These are phyloP conservation scores for Puya raimondii DNA, from an alignment of 176 grass and related monocot species.

Conservation along the genomic window DNA sequence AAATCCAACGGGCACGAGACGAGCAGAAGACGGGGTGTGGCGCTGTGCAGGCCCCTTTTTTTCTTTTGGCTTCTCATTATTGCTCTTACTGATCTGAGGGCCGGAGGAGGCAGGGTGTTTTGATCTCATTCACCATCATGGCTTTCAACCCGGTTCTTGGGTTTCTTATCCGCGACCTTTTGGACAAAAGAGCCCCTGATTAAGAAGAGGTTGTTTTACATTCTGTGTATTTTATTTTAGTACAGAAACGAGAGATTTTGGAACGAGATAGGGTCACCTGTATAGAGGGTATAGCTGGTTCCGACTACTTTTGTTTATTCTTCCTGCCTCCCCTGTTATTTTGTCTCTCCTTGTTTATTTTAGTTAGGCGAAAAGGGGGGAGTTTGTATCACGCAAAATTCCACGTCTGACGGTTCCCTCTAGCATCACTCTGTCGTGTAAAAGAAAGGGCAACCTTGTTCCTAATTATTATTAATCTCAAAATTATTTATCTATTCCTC, in stretches of 20 bases:
- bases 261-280: slow-evolving; percentile 19
- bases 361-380: slow-evolving; percentile 25
- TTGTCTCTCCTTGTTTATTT: slow-evolving; percentile 14
- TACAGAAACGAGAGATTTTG: slow-evolving; percentile 66
- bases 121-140: slow-evolving; percentile 12
- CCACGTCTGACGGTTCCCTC: not conserved
- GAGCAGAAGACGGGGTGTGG: not conserved
- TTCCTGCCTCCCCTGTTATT: slow-evolving; percentile 19
- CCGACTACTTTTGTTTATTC: slow-evolving; percentile 17
- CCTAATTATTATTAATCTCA: too few species aligned
- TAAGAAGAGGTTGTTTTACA: slow-evolving; percentile 35
- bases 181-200: slow-evolving; percentile 6
- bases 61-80: too few species aligned
- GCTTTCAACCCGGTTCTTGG: not conserved
- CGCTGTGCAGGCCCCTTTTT: too few species aligned
- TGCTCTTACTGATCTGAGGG: too few species aligned
- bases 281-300: slow-evolving; percentile 65
- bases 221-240: slow-evolving; percentile 28
- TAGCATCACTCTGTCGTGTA: not conserved
- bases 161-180: slow-evolving; percentile 27
- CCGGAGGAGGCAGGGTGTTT: not conserved
- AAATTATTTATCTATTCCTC: too few species aligned
- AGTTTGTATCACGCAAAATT: slow-evolving; percentile 23
- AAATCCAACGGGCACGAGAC: not conserved
- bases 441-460: not conserved